Conservation (phyloP, 768 basidiomycete genomes). For the Phaeolepiota aurea region DNA sequence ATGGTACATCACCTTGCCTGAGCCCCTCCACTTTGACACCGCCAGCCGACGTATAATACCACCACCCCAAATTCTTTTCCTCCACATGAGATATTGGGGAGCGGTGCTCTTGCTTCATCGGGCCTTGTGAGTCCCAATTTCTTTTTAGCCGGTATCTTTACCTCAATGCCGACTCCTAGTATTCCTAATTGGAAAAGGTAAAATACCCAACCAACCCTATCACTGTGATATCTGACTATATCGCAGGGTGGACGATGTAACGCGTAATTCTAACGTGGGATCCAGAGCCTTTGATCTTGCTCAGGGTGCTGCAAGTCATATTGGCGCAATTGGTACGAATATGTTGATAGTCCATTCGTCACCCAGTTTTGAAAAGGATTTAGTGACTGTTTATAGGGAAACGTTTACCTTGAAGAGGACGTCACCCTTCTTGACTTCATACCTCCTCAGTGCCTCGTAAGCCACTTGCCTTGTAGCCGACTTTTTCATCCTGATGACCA, state of each 20-base stretch:
- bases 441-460: conserved; percentile 66
- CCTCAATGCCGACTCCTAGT: conserved; percentile 25
- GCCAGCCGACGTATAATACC: conserved; percentile 44
- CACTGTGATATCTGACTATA: not conserved
- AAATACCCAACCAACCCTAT: no score
- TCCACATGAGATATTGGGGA: conserved; percentile 73
- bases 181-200: conserved; percentile 71
- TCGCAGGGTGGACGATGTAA: conserved; percentile 32
- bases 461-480: conserved; percentile 15
- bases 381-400: conserved; percentile 54
- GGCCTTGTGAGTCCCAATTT: conserved; percentile 55
- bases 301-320: conserved; percentile 63
- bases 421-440: conserved; percentile 62
- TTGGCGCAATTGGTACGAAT: conserved; percentile 55
- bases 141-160: conserved; percentile 1
- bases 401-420: conserved; percentile 50
- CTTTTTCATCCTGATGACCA: conserved; percentile 8
- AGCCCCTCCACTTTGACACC: conserved; percentile 51
- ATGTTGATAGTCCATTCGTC: not conserved
- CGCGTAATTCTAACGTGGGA: conserved; percentile 40
- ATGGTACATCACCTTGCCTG: conserved; percentile 66
- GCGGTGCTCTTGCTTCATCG: conserved; percentile 68
- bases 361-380: conserved; percentile 1
- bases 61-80: conserved; percentile 55
- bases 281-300: conserved; percentile 69